Evolutionary conservation across 2,329 filamentous ascomycete species (phyloP), one percentile per base, ranked within the genome.

Genomic region (Aspergillus tubingensis): DNA sequence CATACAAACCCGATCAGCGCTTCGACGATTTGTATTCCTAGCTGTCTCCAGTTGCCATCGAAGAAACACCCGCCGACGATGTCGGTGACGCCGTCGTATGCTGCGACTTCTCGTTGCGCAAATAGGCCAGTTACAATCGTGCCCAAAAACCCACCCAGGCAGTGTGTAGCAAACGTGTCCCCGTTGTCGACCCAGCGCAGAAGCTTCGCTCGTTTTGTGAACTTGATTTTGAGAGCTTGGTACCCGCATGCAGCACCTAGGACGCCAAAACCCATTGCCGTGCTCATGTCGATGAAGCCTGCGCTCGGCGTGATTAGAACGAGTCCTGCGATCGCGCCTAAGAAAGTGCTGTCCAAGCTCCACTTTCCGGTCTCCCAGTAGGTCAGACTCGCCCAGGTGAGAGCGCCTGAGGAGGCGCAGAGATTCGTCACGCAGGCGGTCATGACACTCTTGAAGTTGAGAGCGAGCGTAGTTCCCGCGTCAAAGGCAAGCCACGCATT

Each of bases 161-260:
- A 84, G 61, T 84, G 82, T 3, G 82, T 84, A 5, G 82, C 83
- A 66, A 84, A 84, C 0, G 82, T 84, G 67, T 85, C 82, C 1
- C 81, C 82, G 61, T 83, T 83, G 62, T 84, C 82, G 0, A 85
- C 82, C 82, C 81, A 85, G 36, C 78, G 72, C 71, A 76, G 78
- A 2, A 74, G 69, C n/a, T 74, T 70, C 5, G 82, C 82, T 30
- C 78, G 71, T 13, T 80, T 76, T 2, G 80, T 83, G 61, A 80
- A 83, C 67, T 85, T 85, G 67, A 85, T 82, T 1, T 81, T 73
- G 54, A 85, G 65, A 13, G 81, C 81, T 70, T 85, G 82, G 1
- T 83, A 76, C 59, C 80, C 83, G 10, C 82, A 68, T 2, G 80
- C 38, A 1, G 82, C 80, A 0, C 81, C 81, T 0, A 79, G 64